phyloP scores from a whole-genome alignment of 805 yeast species.

The Saturnispora besseyi region DNA sequence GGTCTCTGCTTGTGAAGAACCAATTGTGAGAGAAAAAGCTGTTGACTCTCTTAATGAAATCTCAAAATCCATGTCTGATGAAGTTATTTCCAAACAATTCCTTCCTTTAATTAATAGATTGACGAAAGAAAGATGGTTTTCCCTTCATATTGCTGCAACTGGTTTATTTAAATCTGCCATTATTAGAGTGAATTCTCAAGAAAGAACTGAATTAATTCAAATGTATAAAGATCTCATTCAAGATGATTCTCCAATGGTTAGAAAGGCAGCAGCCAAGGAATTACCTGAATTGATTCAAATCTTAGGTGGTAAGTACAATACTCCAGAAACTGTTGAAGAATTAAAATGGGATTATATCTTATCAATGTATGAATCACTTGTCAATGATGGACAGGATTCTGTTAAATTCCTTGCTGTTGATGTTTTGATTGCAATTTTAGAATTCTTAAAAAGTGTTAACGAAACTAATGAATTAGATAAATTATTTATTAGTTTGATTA shows the following conservation, averaged over 20 bases:
- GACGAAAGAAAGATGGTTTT: constrained; percentile 89
- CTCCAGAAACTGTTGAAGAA: constrained; percentile 39
- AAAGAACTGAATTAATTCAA: constrained; percentile 54
- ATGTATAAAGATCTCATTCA: constrained; percentile 62
- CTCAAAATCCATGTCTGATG: constrained; percentile 50
- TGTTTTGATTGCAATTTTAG: constrained; percentile 72
- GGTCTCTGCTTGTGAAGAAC: constrained; percentile 90
- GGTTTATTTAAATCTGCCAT: constrained; percentile 74
- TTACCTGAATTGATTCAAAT: constrained; percentile 67
- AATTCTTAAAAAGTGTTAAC: constrained; percentile 49
- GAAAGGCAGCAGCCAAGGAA: constrained; percentile 85
- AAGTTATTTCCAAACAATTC: constrained; percentile 57
- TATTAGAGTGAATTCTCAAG: constrained; percentile 43
- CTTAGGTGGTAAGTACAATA: constrained; percentile 28
- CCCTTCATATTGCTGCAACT: constrained; percentile 82
- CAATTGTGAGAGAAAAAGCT: constrained; percentile 91
- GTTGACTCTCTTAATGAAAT: constrained; percentile 74
- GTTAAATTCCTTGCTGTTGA: constrained; percentile 88
- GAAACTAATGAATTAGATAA: constrained; percentile 55
- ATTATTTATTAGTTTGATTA: constrained; percentile 54
- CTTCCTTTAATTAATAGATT: constrained; percentile 71
- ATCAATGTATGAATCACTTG: constrained; percentile 71
- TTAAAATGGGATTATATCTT: constrained; percentile 70
- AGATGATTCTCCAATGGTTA: constrained; percentile 97
- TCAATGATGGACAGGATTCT: constrained; percentile 86